A percentile compares a stretch with the other conserved stretches of the same genome.
Conservation (phyloP, 345 rosid species). For the Citrus maxima region DNA sequence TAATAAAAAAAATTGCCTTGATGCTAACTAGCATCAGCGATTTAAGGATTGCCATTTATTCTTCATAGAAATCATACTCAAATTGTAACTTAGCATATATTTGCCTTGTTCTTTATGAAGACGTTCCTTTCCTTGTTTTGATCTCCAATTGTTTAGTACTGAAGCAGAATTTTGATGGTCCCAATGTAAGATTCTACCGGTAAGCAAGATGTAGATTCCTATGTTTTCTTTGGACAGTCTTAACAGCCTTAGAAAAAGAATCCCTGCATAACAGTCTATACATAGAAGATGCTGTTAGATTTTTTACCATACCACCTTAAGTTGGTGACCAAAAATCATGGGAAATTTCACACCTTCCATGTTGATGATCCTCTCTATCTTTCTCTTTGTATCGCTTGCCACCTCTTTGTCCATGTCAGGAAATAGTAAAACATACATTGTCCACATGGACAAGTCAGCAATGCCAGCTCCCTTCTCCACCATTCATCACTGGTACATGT, state of each 20-base stretch:
- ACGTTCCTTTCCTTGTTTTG: neutral
- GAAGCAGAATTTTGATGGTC: neutral
- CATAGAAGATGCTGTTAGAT: neutral
- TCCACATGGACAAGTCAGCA: conserved; percentile 47
- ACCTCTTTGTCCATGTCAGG: neutral
- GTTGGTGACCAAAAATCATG: conserved; percentile 16
- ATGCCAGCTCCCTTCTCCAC: conserved; percentile 29
- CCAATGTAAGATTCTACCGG: neutral
- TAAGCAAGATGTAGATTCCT: neutral
- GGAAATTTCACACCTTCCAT: neutral
- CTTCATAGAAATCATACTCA: neutral
- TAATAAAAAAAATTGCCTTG: neutral
- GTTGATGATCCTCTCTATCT: conserved; percentile 14
- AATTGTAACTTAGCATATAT: neutral
- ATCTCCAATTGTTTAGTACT: neutral
- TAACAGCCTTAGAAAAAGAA: neutral
- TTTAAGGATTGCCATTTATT: neutral
- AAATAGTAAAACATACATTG: conserved; percentile 24
- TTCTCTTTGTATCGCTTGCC: conserved; percentile 14
- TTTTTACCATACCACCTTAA: neutral
- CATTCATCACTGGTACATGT: conserved; percentile 45
- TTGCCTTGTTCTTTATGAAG: neutral
- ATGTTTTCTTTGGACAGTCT: neutral
- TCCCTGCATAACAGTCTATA: neutral
- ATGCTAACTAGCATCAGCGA: conserved; percentile 4